Base-by-base conservation (phyloP, 495 filamentous ascomycete species). In the Xylaria bambusicola region DNA sequence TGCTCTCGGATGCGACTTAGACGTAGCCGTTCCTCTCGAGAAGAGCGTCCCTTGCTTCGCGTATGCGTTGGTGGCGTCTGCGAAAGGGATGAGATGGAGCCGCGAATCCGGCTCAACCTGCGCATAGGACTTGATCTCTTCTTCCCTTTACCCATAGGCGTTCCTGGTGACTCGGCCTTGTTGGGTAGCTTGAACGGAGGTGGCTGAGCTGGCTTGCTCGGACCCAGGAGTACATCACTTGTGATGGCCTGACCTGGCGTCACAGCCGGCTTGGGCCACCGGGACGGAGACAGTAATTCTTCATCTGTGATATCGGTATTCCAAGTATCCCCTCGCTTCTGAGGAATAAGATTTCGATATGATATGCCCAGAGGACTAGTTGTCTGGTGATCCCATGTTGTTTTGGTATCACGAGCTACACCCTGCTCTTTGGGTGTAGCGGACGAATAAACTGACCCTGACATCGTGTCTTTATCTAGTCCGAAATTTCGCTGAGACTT, bases 291-390 rank as follows among this genome's bases (percentile, higher is more conserved):
- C 45, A 66, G 47, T 13, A 71, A 47, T 40, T 60, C 54, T n/a
- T 50, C 50, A 18, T 9, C 18, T 21, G 35, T 47, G n/a, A 52
- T 23, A 15, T 66, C 59, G 1, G 26, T 62, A 23, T 61, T 60
- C 68, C 68, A 68, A n/a, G 66, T 62, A 10, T 56, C 62, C 40
- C 20, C 31, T 17, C 12, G 33, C 8, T 49, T 61, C 27, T 56
- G 62, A 8, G 65, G 48, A 12, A 64, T 38, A 8, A 71, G 59
- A 13, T 75, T 71, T 36, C 62, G 61, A 49, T 72, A 75, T n/a
- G 66, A 66, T 27, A 76, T 72, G 6, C 70, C 70, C 2, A 73
- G 59, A 9, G 68, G 68, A 49, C 70, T 67, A 26, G 62, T 62
- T 13, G 57, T 56, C 15, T 52, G 15, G 24, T 42, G 61, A 48